Base-by-base conservation (phyloP, 306 rosid genomes). In the Rubus parviflorus region DNA sequence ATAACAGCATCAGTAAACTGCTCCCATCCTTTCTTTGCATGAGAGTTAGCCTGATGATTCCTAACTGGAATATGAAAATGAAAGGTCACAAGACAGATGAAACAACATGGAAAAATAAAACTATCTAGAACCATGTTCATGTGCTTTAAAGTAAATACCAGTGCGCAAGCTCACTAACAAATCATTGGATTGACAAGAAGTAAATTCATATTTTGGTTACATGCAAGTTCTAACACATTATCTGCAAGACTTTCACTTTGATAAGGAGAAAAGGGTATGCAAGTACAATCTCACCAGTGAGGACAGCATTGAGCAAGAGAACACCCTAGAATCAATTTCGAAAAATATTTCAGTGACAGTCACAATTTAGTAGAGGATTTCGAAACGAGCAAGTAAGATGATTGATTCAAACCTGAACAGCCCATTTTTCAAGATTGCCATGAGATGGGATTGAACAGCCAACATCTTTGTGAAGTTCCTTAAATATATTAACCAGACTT, bases 1-100 rank as follows among this genome's bases (percentile, higher is more conserved):
- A 94, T 94, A 77, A 94, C 93, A 80, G 97, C 90, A 85, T 94
- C 97, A 5, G 98, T 94, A 75, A 92, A 90, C 64, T 92, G 93
- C 73, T 94, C 98, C 98, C 98, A 92, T 69, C 98, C 98, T 77
- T 90, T 94, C 80, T 92, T 92, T 30, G 98, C 90, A 83, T 92
- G 98, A 68, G 97, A 94, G 78, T 94, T 94, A 19, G 97, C 97
- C 83, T 90, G 92, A 74, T 92, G 97, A 54, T 86, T 85, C 89
- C 97, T 86, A 76, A 90, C 98, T 94, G 90, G 41, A 73, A 84
- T 66, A 68, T 38, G 74, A 72, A 74, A 77, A 68, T 37, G 40
- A 56, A 54, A 42, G 81, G 72, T 64, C 13, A 46, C 22, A 17
- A 62, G n/a, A 66, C 1, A 6, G 19, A 64, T 42, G 51, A 52